These are phyloP conservation scores for Sphaceloma murrayae DNA, from an alignment of 2,329 filamentous ascomycete species.

Conservation along the genomic window DNA sequence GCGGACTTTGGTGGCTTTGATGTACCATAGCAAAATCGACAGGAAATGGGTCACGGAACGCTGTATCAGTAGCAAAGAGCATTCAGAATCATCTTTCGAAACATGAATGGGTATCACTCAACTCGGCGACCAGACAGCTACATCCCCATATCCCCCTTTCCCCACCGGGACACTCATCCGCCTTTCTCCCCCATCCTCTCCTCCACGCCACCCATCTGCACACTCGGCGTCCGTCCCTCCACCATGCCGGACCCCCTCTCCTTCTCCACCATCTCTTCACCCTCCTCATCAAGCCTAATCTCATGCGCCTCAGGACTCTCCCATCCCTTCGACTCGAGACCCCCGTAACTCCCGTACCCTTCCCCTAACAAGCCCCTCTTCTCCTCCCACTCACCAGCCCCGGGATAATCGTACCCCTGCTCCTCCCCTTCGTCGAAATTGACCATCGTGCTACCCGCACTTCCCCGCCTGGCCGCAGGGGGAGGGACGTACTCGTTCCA, in stretches of 20 bases:
- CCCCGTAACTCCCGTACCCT: no score
- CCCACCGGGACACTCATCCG: no score
- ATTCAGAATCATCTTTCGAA: background rate
- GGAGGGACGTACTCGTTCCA: no score
- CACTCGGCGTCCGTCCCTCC: background rate
- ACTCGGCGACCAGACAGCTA: background rate
- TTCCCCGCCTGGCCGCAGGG: no score
- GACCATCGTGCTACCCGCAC: conserved; percentile 18
- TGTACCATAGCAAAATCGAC: conserved; percentile 5
- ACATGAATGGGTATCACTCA: conserved; percentile 7
- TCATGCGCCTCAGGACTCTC: conserved; percentile 19
- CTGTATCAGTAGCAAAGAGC: background rate
- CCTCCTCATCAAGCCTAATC: conserved; percentile 16
- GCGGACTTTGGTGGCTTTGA: background rate
- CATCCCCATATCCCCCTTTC: background rate
- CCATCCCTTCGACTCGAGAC: no score
- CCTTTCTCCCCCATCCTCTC: background rate
- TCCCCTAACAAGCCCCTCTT: no score
- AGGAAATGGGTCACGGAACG: background rate
- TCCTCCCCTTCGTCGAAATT: conserved; percentile 16
- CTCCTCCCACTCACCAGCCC: background rate
- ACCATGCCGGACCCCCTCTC: conserved; percentile 1
- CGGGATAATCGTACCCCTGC: background rate
- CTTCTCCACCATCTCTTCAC: conserved; percentile 25
- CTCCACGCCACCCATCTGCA: background rate